Percentiles rank a stretch among this genome's conserved stretches.
phyloP scores from a whole-genome alignment of 176 grass and related monocot species.

The Hyparrhenia diplandra region DNA sequence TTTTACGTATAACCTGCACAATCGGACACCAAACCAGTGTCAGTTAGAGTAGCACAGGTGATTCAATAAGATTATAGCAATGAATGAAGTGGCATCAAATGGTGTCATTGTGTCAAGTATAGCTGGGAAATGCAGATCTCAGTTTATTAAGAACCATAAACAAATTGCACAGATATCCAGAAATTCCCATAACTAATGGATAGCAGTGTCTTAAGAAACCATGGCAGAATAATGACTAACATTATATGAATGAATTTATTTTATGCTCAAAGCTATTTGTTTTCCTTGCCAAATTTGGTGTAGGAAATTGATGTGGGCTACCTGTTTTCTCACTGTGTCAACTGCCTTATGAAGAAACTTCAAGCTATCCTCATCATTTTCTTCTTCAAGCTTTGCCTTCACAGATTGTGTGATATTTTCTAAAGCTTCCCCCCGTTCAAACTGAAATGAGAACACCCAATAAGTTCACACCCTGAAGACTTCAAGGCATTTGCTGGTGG shows the following conservation, averaged over 20 bases:
- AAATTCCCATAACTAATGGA: constrained; percentile 1
- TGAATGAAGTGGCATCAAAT: constrained; percentile 5
- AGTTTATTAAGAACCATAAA: background rate
- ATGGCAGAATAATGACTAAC: background rate
- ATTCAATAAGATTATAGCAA: constrained; percentile 26
- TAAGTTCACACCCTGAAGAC: constrained; percentile 15
- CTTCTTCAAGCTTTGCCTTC: constrained; percentile 89
- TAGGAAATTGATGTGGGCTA: constrained; percentile 16
- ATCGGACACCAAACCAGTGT: background rate
- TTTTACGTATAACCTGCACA: constrained; percentile 87
- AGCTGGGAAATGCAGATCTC: background rate
- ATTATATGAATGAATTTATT: constrained; percentile 6
- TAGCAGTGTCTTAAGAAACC: background rate
- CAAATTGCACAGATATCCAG: background rate
- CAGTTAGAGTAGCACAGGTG: constrained; percentile 3
- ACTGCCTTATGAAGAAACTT: constrained; percentile 82
- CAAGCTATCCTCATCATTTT: constrained; percentile 84
- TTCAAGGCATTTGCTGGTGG: background rate
- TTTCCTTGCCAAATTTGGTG: background rate
- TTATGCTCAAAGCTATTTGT: background rate
- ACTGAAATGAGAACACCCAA: constrained; percentile 46
- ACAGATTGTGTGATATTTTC: constrained; percentile 73
- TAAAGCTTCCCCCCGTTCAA: constrained; percentile 90
- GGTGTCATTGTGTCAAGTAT: background rate
- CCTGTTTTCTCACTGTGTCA: constrained; percentile 92